Evolutionary conservation across 1,284 basidiomycete species (phyloP), one percentile per base, ranked within the genome.

Genomic region (Ceraceosorus guamensis): DNA sequence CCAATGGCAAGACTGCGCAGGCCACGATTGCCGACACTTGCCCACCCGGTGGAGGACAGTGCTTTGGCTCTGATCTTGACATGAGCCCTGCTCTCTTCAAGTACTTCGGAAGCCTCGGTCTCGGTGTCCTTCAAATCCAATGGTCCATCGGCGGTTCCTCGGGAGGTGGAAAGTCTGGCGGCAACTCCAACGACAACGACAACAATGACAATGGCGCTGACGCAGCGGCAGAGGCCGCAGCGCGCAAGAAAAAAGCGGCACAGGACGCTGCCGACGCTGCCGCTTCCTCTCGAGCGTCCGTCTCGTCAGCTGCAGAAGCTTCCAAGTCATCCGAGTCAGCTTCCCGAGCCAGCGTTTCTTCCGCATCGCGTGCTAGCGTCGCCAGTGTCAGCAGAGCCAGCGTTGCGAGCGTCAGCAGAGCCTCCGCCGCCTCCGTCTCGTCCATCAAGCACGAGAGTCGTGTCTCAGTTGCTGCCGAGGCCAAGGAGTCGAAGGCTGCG

Each of bases 11-110:
- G 44, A 39, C 54, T 0, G 33, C 48, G 8, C 39, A 18, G 24
- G 58, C 52, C 16, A 60, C 55, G 14, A 52, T 60, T 18, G 46
- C 48, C 34, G 58, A 60, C 32, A 53, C 55, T 14, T 60, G 58
- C 48, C 58, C 58, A 4, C 14, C 14, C n/a, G 24, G 34, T 30
- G 18, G 31, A 4, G 41, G 32, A 13, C 49, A 45, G 14, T 59
- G 57, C 44, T 30, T 46, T 14, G 35, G 37, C 18, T 45, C 45
- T 13, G 54, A 45, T n/a, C 43, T 59, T 14, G 58, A 60, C 56
- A 52, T 60, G 58, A 50, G 55, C 30, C 51, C 44, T 10, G 48
- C 53, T 8, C 52, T 59, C 8, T 60, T 60, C 58, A 13, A 52
- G 6, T 56, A 41, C 55, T 60, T 60, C 37, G 47, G 39, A 37